Evolutionary conservation across 495 filamentous ascomycete species (phyloP), one percentile per base, ranked within the genome.

Genomic region (Hypoxylon trugodes): DNA sequence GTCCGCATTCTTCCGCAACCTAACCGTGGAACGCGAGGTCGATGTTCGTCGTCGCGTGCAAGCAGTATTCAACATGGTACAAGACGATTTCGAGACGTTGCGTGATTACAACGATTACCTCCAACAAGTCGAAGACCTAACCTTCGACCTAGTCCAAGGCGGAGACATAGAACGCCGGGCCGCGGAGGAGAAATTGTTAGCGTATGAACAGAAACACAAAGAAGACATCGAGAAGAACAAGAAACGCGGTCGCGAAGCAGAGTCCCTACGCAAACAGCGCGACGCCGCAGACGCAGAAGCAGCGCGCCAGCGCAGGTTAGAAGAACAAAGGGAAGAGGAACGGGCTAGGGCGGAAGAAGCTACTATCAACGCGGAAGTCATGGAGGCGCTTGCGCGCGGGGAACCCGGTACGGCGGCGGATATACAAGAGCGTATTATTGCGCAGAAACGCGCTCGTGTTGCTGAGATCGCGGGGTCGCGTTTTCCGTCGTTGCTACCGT

Each of bases 51-150:
- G 87, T 47, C 81, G 90, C 42, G 90, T 98, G 2, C 87, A 89
- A 55, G 83, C 84, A 32, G 87, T 93, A 4, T 93, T 97, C 76
- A 97, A 98, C 77, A 85, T 88, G 62, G 83, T 86, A 7, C 86
- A 96, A 79, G 90, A 96, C 56, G 96, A 99, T 73, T 99, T 98
- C 69, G 86, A 90, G 65, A 86, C 83, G 0, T 82, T 96, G 56
- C 79, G 81, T 35, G 89, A 87, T 61, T 98, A 88, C 77, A 96
- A 98, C 76, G 87, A 98, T 74, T 97, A 98, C 77, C 86, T 98
- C 22, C 92, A 98, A 74, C 87, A 90, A 65, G 90, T 97, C 22
- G 95, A 99, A 78, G 86, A 90, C 59, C 84, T 96, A 46, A 93
- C 92, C 15, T 93, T 93, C 74, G 93, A 96, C 67, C 82, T 99